phyloP scores from a whole-genome alignment of 257 asterid species.

The Solanum pinnatisectum region DNA sequence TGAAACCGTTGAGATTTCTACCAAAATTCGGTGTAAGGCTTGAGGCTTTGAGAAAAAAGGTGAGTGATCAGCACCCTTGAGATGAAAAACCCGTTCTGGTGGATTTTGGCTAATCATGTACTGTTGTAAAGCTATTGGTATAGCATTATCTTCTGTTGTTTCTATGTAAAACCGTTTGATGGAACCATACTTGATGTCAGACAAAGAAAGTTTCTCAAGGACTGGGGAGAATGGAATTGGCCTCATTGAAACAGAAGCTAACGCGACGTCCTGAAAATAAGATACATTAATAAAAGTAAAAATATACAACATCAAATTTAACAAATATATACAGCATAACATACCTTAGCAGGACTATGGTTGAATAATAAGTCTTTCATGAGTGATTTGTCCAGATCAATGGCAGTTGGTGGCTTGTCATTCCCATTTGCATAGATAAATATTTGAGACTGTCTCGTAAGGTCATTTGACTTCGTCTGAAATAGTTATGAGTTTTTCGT shows the following conservation, averaged over 20 bases:
- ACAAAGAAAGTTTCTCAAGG: slow-evolving; percentile 1
- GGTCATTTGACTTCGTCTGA: slow-evolving; percentile 70
- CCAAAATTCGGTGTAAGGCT: neutral
- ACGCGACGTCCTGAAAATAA: neutral
- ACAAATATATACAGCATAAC: neutral
- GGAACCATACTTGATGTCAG: neutral
- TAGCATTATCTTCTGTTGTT: slow-evolving; percentile 6
- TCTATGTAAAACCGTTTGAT: slow-evolving; percentile 4
- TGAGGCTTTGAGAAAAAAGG: slow-evolving; percentile 6
- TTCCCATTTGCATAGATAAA: slow-evolving; percentile 79
- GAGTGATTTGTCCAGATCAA: slow-evolving; percentile 69
- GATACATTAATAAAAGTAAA: neutral
- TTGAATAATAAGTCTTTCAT: slow-evolving; percentile 74
- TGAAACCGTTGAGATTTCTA: slow-evolving; percentile 1
- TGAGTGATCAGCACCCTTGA: slow-evolving; percentile 6
- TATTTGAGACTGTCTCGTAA: slow-evolving; percentile 69
- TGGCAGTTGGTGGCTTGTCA: slow-evolving; percentile 72
- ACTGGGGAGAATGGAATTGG: slow-evolving; percentile 9
- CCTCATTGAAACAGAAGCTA: slow-evolving; percentile 3
- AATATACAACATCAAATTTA: neutral
- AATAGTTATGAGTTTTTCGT: neutral
- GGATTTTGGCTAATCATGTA: neutral
- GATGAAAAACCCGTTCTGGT: neutral
- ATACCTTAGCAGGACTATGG: slow-evolving; percentile 89
- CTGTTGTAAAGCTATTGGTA: slow-evolving; percentile 1